Percentiles rank a stretch among this genome's conserved stretches.
Evolutionary conservation across 1,139 yeast species (phyloP).

Genomic region (Debaryomyces nepalensis): DNA sequence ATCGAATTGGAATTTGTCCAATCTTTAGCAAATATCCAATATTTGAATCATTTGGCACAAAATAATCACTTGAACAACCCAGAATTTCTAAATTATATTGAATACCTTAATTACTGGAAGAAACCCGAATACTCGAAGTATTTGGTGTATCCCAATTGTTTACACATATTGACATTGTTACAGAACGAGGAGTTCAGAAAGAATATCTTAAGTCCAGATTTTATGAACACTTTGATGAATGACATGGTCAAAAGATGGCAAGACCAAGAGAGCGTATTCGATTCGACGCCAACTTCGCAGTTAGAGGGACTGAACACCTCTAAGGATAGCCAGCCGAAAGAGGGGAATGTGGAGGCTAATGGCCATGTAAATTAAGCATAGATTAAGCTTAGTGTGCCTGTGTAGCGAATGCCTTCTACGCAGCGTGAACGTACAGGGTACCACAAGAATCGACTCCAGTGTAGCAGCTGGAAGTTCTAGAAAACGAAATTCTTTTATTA

Average conservation of each 20-base stretch:
- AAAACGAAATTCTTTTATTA: too few relatives aligned
- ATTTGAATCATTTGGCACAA: constrained; percentile 75
- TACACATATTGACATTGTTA: constrained; percentile 64
- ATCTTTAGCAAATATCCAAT: constrained; percentile 78
- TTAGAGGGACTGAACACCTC: not conserved
- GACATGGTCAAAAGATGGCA: constrained; percentile 81
- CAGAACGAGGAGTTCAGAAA: constrained; percentile 60
- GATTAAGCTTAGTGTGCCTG: too few relatives aligned
- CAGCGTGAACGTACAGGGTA: too few relatives aligned
- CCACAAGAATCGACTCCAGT: too few relatives aligned
- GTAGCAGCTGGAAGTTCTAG: too few relatives aligned
- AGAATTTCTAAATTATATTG: constrained; percentile 64
- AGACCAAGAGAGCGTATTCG: constrained; percentile 23
- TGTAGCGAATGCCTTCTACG: too few relatives aligned
- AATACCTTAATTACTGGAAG: constrained; percentile 77
- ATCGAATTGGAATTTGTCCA: constrained; percentile 84
- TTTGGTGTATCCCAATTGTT: constrained; percentile 74
- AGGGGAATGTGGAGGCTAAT: not conserved
- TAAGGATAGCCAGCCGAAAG: not conserved
- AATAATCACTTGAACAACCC: constrained; percentile 66
- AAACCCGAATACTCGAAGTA: constrained; percentile 66
- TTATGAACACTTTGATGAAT: constrained; percentile 64
- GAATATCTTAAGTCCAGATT: constrained; percentile 59
- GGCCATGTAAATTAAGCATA: not conserved
- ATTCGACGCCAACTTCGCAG: constrained; percentile 5